Conservation (phyloP, 2,329 filamentous ascomycete genomes). For the Cytospora mali region DNA sequence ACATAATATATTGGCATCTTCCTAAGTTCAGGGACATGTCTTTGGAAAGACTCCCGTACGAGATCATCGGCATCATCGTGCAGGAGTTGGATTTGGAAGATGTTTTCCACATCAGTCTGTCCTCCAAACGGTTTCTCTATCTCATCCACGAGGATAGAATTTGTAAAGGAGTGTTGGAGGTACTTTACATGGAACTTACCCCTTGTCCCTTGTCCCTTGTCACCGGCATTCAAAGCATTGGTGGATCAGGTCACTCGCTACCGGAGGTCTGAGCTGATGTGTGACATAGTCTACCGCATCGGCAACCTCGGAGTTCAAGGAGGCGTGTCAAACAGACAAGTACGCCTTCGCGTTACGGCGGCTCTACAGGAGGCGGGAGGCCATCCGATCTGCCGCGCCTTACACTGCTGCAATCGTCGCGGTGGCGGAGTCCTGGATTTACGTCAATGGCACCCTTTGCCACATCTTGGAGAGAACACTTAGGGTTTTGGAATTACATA, state of each 20-base stretch:
- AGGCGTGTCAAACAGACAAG: constrained; percentile 35
- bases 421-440: constrained; percentile 63
- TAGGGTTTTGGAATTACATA: constrained; percentile 61
- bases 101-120: constrained; percentile 57
- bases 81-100: constrained; percentile 59
- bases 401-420: constrained; percentile 64
- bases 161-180: constrained; percentile 60
- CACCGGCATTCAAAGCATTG: background rate
- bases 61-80: constrained; percentile 64
- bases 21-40: constrained; percentile 34
- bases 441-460: constrained; percentile 65
- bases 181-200: constrained; percentile 39
- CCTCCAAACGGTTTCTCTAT: constrained; percentile 53
- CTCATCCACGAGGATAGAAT: constrained; percentile 58
- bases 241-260: background rate
- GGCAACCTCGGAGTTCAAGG: constrained; percentile 37
- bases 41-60: constrained; percentile 56
- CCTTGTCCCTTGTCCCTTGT: background rate
- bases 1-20: background rate
- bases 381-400: constrained; percentile 63
- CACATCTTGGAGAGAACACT: constrained; percentile 57
- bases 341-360: constrained; percentile 60
- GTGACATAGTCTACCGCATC: constrained; percentile 38
- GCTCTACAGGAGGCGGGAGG: constrained; percentile 61
- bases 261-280: constrained; percentile 29